Percentiles rank a stretch among this genome's conserved stretches.
Conservation (phyloP, 2,329 filamentous ascomycete species). For the Colletotrichum simmondsii region DNA sequence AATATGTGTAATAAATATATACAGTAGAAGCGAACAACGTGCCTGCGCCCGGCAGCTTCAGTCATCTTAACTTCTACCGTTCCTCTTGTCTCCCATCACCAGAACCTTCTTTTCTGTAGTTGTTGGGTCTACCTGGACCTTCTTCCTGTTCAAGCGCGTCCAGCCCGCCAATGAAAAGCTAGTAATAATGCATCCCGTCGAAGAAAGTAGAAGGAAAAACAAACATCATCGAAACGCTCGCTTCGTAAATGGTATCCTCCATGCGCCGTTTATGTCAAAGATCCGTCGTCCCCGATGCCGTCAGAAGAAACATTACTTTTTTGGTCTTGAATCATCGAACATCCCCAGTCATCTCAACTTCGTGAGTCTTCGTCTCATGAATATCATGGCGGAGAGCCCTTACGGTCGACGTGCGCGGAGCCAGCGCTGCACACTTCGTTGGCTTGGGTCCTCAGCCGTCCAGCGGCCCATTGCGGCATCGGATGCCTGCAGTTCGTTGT, state of each 20-base stretch:
- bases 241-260: slow-evolving; percentile 24
- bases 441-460: slow-evolving; percentile 70
- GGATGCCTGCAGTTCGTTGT: slow-evolving; percentile 62
- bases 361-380: neutral
- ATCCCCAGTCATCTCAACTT: neutral
- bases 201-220: no score
- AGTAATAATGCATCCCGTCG: neutral
- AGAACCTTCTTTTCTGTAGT: neutral
- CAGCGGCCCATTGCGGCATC: slow-evolving; percentile 69
- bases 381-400: neutral
- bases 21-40: neutral
- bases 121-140: neutral
- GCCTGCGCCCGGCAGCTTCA: slow-evolving; percentile 24
- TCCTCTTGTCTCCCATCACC: neutral
- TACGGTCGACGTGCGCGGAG: slow-evolving; percentile 54
- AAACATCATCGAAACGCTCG: neutral
- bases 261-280: slow-evolving; percentile 25
- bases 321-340: slow-evolving; percentile 3
- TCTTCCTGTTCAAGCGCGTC: neutral
- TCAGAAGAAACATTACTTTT: neutral
- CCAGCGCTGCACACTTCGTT: slow-evolving; percentile 69
- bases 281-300: neutral
- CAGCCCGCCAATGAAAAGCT: slow-evolving; percentile 11
- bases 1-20: neutral
- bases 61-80: neutral